Evolutionary conservation across 345 rosid genomes (phyloP).

Genomic region (Populus nigra): DNA sequence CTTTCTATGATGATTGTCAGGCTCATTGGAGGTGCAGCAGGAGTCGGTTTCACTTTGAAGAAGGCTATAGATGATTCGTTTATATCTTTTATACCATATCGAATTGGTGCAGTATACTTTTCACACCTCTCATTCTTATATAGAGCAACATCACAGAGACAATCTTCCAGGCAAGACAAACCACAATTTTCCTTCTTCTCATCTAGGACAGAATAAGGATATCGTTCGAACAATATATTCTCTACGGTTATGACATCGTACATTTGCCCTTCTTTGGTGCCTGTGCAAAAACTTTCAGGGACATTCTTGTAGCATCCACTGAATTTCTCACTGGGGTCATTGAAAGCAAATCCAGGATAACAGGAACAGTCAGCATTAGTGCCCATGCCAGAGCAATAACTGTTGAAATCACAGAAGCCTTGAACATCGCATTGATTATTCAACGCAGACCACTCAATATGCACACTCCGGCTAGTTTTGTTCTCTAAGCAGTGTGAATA

Average conservation of each 20-base stretch:
- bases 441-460: constrained; percentile 1
- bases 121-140: background rate
- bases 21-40: background rate
- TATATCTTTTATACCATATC: background rate
- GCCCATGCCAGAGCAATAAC: constrained; percentile 15
- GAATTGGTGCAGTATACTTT: constrained; percentile 1
- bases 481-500: constrained; percentile 17
- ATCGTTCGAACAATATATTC: background rate
- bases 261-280: background rate
- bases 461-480: background rate
- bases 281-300: constrained; percentile 3
- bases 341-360: constrained; percentile 8
- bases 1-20: background rate
- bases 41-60: background rate
- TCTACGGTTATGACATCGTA: background rate
- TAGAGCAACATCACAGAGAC: constrained; percentile 5
- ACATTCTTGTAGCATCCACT: background rate
- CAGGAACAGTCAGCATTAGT: background rate
- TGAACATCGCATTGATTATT: background rate
- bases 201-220: background rate
- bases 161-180: constrained; percentile 12
- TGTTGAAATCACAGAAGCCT: constrained; percentile 25
- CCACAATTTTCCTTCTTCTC: background rate
- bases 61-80: background rate
- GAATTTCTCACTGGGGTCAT: background rate